A percentile compares a stretch with the other conserved stretches of the same genome.
Conservation (phyloP, 2,329 filamentous ascomycete genomes). For the Talaromyces rugulosus region DNA sequence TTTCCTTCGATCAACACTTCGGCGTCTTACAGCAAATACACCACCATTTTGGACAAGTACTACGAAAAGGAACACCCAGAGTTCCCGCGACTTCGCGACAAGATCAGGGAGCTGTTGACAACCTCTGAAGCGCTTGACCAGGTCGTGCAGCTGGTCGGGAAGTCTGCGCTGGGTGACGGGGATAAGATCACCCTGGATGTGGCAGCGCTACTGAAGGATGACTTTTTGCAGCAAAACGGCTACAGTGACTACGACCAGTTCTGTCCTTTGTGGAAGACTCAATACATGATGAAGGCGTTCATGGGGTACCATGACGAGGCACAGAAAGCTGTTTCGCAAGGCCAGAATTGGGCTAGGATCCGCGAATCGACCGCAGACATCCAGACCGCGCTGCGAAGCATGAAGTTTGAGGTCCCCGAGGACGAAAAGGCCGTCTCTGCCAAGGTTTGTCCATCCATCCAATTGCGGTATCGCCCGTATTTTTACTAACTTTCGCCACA, state of each 20-base stretch:
- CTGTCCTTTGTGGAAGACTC: constrained; percentile 98
- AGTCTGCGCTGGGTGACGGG: constrained; percentile 88
- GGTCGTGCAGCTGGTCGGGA: constrained; percentile 96
- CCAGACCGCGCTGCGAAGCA: constrained; percentile 76
- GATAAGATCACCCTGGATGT: constrained; percentile 99
- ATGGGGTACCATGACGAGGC: constrained; percentile 97
- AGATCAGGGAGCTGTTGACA: constrained; percentile 87
- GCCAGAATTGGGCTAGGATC: constrained; percentile 88
- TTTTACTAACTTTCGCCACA: constrained; percentile 31
- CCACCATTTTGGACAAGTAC: constrained; percentile 78
- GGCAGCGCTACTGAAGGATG: constrained; percentile 88
- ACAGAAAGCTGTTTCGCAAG: constrained; percentile 89
- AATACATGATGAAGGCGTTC: constrained; percentile 99
- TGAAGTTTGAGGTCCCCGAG: constrained; percentile 94
- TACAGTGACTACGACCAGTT: constrained; percentile 99
- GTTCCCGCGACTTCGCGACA: constrained; percentile 87
- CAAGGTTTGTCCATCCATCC: constrained; percentile 58
- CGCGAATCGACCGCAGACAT: constrained; percentile 85
- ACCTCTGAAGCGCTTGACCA: constrained; percentile 97
- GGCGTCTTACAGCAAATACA: constrained; percentile 96
- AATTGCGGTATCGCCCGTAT: background rate
- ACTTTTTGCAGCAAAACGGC: constrained; percentile 98
- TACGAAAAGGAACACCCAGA: constrained; percentile 93
- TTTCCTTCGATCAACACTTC: constrained; percentile 98
- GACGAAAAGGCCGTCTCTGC: constrained; percentile 77